Conservation (phyloP, 345 rosid species). For the Acer yangbiense region DNA sequence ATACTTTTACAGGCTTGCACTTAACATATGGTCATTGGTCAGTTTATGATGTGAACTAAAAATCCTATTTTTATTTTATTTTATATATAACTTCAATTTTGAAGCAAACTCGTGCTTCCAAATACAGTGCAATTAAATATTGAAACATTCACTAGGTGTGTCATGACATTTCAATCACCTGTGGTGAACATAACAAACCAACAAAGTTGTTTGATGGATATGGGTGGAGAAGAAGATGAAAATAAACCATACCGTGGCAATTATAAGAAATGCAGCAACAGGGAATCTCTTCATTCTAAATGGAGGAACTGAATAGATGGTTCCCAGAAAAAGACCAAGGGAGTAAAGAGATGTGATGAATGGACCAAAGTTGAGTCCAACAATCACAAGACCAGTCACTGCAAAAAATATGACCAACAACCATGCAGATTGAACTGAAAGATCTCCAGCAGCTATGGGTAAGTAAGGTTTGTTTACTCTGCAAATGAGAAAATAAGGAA, state of each 20-base stretch:
- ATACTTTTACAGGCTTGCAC: constrained; percentile 5
- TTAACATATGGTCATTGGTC: not conserved
- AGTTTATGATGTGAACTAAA: constrained; percentile 4
- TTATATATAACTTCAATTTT: constrained; percentile 15
- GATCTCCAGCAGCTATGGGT: constrained; percentile 99
- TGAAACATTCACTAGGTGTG: not conserved
- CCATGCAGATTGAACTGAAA: constrained; percentile 92
- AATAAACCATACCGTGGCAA: constrained; percentile 63
- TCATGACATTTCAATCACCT: not conserved
- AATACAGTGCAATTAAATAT: not conserved
- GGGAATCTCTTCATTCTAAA: constrained; percentile 91
- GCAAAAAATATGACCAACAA: constrained; percentile 78
- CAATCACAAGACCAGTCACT: constrained; percentile 68
- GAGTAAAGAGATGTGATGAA: constrained; percentile 81
- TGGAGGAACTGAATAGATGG: constrained; percentile 98
- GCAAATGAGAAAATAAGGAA: constrained; percentile 34
- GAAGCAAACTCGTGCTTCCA: constrained; percentile 15
- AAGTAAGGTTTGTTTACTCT: constrained; percentile 98
- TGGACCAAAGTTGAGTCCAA: constrained; percentile 75
- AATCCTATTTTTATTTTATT: constrained; percentile 21
- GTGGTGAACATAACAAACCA: not conserved
- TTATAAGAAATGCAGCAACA: constrained; percentile 88
- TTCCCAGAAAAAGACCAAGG: constrained; percentile 88
- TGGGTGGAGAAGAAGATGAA: not conserved
- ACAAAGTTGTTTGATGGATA: not conserved